Evolutionary conservation across 148 eudicot genomes (phyloP).

Genomic region (Rhododendron griersonianum): DNA sequence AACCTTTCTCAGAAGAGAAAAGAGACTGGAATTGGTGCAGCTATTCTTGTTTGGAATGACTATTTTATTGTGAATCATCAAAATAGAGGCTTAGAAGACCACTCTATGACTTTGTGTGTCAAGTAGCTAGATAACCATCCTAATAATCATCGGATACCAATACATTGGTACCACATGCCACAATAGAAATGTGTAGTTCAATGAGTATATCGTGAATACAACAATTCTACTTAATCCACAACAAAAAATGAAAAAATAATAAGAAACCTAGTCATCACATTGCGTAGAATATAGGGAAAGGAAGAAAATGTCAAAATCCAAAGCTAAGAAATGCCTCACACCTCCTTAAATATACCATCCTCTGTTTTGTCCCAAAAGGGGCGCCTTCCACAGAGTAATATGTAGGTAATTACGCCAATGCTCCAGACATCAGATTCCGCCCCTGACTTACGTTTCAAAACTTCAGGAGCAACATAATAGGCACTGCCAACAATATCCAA

Average conservation of each 20-base stretch:
- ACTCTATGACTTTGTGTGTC: neutral
- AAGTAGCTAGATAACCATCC: neutral
- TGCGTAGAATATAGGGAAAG: conserved; percentile 1
- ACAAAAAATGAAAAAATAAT: neutral
- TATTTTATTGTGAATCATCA: neutral
- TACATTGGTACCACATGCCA: neutral
- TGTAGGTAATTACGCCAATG: conserved; percentile 94
- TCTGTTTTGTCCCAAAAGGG: conserved; percentile 99
- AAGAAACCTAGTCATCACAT: neutral
- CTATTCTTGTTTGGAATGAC: neutral
- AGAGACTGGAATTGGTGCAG: neutral
- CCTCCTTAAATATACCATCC: conserved; percentile 96
- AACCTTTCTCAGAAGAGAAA: neutral
- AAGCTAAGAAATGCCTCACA: conserved; percentile 13
- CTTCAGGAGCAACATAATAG: conserved; percentile 99
- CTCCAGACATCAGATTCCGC: conserved; percentile 99
- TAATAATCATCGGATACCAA: neutral
- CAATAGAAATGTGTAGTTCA: neutral
- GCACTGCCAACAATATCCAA: conserved; percentile 96
- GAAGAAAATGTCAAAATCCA: neutral
- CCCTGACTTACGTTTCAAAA: conserved; percentile 86
- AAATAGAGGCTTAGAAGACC: neutral
- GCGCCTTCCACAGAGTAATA: conserved; percentile 94
- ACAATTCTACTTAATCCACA: neutral
- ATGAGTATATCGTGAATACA: neutral